Evolutionary conservation across 2,329 filamentous ascomycete genomes (phyloP).

Genomic region (Aspergillus sp.): DNA sequence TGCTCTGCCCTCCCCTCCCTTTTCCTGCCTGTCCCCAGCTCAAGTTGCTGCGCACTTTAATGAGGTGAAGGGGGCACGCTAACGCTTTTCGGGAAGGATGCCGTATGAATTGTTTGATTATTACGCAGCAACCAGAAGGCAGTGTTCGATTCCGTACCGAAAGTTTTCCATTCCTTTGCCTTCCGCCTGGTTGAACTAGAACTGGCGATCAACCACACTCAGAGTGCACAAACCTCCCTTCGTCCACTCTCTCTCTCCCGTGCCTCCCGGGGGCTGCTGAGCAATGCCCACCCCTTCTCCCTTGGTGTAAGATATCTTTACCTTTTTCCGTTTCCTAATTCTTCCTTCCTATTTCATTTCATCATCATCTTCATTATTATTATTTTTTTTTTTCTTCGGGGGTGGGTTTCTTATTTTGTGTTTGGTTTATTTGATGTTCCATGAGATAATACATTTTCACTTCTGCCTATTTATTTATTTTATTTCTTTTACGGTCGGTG

Average conservation of each 20-base stretch:
- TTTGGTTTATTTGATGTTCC: background rate
- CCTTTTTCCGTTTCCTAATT: constrained; percentile 20
- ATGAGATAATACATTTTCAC: too few relatives aligned
- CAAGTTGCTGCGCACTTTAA: background rate
- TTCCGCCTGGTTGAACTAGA: constrained; percentile 26
- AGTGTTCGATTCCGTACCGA: constrained; percentile 17
- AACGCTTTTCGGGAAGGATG: constrained; percentile 5
- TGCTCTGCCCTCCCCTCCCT: background rate
- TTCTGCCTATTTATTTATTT: too few relatives aligned
- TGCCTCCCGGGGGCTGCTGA: constrained; percentile 23
- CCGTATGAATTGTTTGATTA: constrained; percentile 14
- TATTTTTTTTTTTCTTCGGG: constrained; percentile 4
- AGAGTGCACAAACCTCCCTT: constrained; percentile 28
- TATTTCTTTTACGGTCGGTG: background rate
- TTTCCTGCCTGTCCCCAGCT: background rate
- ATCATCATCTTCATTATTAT: background rate
- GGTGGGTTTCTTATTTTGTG: constrained; percentile 10
- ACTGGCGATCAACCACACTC: constrained; percentile 33
- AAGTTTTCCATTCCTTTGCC: constrained; percentile 31
- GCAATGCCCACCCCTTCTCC: constrained; percentile 26
- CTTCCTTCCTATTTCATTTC: background rate
- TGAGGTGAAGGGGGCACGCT: background rate
- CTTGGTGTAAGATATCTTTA: constrained; percentile 14
- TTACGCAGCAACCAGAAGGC: constrained; percentile 9
- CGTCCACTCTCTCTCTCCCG: constrained; percentile 18